phyloP scores from a whole-genome alignment of 805 yeast genomes.

The Starmerella apicola region DNA sequence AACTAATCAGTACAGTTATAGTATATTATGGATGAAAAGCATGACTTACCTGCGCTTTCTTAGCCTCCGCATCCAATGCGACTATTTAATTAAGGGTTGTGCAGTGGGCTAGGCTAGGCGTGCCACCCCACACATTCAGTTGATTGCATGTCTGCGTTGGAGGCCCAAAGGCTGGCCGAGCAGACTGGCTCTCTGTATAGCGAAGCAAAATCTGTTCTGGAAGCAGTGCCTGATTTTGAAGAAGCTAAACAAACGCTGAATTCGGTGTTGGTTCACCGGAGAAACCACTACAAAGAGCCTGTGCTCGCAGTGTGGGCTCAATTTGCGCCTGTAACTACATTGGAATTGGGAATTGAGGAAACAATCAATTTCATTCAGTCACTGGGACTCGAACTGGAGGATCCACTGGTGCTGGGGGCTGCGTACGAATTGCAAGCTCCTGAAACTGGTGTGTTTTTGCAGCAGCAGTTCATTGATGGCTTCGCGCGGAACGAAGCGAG shows the following conservation, averaged over 20 bases:
- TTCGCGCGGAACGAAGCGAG: conserved; percentile 38
- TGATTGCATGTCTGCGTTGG: too few relatives aligned
- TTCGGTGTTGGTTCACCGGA: conserved; percentile 6
- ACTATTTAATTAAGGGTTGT: too few relatives aligned
- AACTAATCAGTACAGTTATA: too few relatives aligned
- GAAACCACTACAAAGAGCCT: conserved; percentile 6
- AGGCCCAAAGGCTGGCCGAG: conserved; percentile 10
- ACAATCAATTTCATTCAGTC: conserved; percentile 57
- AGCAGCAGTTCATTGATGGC: conserved; percentile 38
- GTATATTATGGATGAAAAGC: too few relatives aligned
- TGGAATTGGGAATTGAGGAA: conserved; percentile 61
- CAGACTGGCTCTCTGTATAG: conserved; percentile 14
- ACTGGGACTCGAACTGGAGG: conserved; percentile 61
- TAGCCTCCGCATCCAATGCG: too few relatives aligned
- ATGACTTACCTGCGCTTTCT: too few relatives aligned
- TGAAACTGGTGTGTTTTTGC: conserved; percentile 47
- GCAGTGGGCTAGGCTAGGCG: neutral
- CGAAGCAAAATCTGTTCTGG: conserved; percentile 14
- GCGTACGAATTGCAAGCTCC: conserved; percentile 61
- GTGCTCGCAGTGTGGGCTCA: conserved; percentile 9
- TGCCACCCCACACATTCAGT: neutral
- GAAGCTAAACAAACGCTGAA: conserved; percentile 2
- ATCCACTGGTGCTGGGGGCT: conserved; percentile 53
- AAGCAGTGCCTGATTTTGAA: conserved; percentile 3
- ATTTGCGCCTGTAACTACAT: conserved; percentile 5